Evolutionary conservation across 1,139 yeast species (phyloP).

Genomic region (Starmera stellimalicola): DNA sequence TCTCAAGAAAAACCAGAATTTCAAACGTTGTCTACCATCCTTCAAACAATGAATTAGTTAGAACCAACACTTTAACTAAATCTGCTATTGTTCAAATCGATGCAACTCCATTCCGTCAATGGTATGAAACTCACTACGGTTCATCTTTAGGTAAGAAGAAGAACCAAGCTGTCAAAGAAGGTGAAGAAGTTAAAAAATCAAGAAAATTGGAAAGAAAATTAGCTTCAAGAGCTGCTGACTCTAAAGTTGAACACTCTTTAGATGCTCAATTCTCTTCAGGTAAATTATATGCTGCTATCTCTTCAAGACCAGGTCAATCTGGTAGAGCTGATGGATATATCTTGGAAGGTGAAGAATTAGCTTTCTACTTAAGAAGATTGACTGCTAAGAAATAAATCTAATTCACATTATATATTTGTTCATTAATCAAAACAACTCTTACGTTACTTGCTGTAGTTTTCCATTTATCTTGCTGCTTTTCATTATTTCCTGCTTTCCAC

Average conservation of each 20-base stretch:
- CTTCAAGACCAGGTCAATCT: constrained; percentile 99
- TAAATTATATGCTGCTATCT: constrained; percentile 96
- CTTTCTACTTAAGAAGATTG: constrained; percentile 99
- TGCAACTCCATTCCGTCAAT: constrained; percentile 99
- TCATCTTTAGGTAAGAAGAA: constrained; percentile 73
- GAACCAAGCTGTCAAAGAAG: constrained; percentile 30
- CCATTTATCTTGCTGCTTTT: constrained; percentile 12
- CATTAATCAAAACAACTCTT: no score
- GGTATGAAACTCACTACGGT: constrained; percentile 99
- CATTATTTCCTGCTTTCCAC: no score
- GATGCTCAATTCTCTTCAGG: constrained; percentile 97
- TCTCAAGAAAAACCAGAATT: constrained; percentile 98
- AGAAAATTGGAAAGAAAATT: constrained; percentile 84
- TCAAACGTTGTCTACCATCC: constrained; percentile 98
- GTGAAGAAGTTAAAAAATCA: constrained; percentile 56
- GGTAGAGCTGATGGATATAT: constrained; percentile 99
- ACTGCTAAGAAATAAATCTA: constrained; percentile 88
- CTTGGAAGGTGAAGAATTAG: constrained; percentile 99
- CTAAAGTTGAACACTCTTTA: constrained; percentile 85
- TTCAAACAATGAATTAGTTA: constrained; percentile 97
- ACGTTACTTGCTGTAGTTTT: no score
- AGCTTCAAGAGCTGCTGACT: constrained; percentile 79
- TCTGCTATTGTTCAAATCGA: constrained; percentile 98
- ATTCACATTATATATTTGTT: no score
- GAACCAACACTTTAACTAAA: constrained; percentile 99